Conservation (phyloP, 2,329 filamentous ascomycete genomes). For the Exophiala phaeomuriformis region DNA sequence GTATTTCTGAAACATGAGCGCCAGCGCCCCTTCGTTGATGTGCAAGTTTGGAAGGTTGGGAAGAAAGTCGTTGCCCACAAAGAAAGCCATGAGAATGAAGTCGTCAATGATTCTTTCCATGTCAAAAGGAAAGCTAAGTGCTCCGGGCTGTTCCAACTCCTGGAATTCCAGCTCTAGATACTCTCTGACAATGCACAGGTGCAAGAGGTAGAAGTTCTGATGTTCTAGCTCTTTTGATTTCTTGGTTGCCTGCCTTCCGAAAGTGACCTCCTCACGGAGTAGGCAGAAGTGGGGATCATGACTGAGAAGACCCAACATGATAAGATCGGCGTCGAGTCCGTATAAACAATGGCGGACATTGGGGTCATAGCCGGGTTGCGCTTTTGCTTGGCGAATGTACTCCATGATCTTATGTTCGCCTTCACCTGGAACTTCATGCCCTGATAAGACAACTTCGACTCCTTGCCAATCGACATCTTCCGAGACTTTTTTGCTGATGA, state of each 20-base stretch:
- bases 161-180: constrained; percentile 97
- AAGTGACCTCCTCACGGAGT: constrained; percentile 93
- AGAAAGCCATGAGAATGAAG: constrained; percentile 99
- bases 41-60: constrained; percentile 93
- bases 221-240: constrained; percentile 97
- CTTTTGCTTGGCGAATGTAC: constrained; percentile 95
- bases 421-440: constrained; percentile 95
- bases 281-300: constrained; percentile 98
- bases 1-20: constrained; percentile 96
- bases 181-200: constrained; percentile 94
- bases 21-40: constrained; percentile 95
- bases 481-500: constrained; percentile 96
- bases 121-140: constrained; percentile 72
- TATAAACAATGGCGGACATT: constrained; percentile 96
- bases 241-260: constrained; percentile 75
- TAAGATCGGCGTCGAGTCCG: constrained; percentile 91
- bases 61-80: constrained; percentile 98
- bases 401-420: constrained; percentile 99
- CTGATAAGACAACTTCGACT: constrained; percentile 90
- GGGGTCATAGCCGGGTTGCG: constrained; percentile 82
- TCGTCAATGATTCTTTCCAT: constrained; percentile 97
- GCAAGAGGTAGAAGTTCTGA: constrained; percentile 96
- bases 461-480: constrained; percentile 97
- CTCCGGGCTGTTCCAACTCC: constrained; percentile 68
- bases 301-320: constrained; percentile 95